A percentile compares a stretch with the other conserved stretches of the same genome.
These are phyloP conservation scores for Fusarium metavorans DNA, from an alignment of 2,329 filamentous ascomycete genomes.

Conservation along the genomic window DNA sequence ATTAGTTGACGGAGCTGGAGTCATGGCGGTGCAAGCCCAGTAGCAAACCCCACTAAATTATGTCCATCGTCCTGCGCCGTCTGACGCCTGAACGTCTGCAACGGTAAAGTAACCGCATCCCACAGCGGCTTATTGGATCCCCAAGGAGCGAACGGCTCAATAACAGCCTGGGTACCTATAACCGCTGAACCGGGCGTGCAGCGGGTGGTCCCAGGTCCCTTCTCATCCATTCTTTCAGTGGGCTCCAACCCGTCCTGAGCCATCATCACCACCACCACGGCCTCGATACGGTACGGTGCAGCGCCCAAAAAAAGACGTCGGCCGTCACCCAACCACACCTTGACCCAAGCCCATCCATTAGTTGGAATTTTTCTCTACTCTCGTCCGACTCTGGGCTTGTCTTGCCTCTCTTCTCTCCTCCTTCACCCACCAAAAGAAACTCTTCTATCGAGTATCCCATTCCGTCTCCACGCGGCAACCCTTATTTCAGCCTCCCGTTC, in stretches of 20 bases:
- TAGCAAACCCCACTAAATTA: background rate
- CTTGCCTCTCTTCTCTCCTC: slow-evolving; percentile 25
- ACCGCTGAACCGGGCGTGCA: background rate
- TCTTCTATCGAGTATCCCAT: slow-evolving; percentile 22
- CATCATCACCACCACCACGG: slow-evolving; percentile 26
- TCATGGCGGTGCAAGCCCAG: background rate
- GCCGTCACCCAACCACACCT: slow-evolving; percentile 18
- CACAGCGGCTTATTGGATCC: background rate
- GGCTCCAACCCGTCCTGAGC: slow-evolving; percentile 1
- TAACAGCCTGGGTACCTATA: background rate
- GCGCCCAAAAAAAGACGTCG: slow-evolving; percentile 24
- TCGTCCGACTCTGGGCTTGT: slow-evolving; percentile 26
- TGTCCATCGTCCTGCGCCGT: background rate
- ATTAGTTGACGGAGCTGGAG: background rate
- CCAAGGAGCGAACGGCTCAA: background rate
- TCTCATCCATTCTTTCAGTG: background rate
- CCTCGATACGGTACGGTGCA: slow-evolving; percentile 30
- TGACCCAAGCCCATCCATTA: slow-evolving; percentile 24
- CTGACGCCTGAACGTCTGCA: background rate
- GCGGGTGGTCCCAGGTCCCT: background rate
- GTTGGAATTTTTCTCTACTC: slow-evolving; percentile 29
- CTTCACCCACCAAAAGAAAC: background rate
- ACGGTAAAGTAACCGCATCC: background rate
- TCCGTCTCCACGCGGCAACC: slow-evolving; percentile 25
- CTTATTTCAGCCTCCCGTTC: slow-evolving; percentile 22